These are phyloP conservation scores for Diaporthe destruens DNA, from an alignment of 2,329 filamentous ascomycete species.

Conservation along the genomic window DNA sequence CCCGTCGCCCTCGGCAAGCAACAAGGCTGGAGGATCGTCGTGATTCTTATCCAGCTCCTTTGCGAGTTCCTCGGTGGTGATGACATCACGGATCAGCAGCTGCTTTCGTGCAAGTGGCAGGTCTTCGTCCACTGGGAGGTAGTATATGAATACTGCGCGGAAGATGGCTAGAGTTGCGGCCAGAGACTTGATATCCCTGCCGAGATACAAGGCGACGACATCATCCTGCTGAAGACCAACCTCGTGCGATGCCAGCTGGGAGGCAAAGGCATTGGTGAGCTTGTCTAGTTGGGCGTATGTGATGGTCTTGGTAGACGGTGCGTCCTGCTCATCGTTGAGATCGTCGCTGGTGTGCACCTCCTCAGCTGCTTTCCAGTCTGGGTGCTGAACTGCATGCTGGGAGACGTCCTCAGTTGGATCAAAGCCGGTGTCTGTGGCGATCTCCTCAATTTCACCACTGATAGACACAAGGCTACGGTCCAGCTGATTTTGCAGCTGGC, in stretches of 20 bases:
- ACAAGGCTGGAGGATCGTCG: slow-evolving; percentile 32
- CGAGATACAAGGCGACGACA: slow-evolving; percentile 71
- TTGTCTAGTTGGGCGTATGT: slow-evolving; percentile 69
- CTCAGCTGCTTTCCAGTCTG: slow-evolving; percentile 68
- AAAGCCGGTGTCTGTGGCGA: slow-evolving; percentile 35
- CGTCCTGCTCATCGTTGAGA: slow-evolving; percentile 51
- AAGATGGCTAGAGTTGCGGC: slow-evolving; percentile 74
- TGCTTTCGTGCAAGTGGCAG: slow-evolving; percentile 70
- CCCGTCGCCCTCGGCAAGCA: slow-evolving; percentile 38
- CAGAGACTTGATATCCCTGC: slow-evolving; percentile 73
- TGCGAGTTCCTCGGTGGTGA: slow-evolving; percentile 53
- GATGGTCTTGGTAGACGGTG: slow-evolving; percentile 61
- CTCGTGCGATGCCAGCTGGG: slow-evolving; percentile 47
- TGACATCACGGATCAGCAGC: slow-evolving; percentile 71
- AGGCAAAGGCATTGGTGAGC: slow-evolving; percentile 67
- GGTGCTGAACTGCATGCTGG: slow-evolving; percentile 57
- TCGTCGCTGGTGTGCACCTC: slow-evolving; percentile 57
- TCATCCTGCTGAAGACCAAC: slow-evolving; percentile 59
- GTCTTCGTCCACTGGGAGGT: slow-evolving; percentile 72
- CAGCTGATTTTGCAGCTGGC: slow-evolving; percentile 40
- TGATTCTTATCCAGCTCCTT: slow-evolving; percentile 38
- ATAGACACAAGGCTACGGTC: slow-evolving; percentile 38
- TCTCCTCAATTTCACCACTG: slow-evolving; percentile 24
- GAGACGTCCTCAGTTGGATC: slow-evolving; percentile 53
- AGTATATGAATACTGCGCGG: slow-evolving; percentile 74